Base-by-base conservation (phyloP, 805 yeast genomes). In the Priceomyces fermenticarens region DNA sequence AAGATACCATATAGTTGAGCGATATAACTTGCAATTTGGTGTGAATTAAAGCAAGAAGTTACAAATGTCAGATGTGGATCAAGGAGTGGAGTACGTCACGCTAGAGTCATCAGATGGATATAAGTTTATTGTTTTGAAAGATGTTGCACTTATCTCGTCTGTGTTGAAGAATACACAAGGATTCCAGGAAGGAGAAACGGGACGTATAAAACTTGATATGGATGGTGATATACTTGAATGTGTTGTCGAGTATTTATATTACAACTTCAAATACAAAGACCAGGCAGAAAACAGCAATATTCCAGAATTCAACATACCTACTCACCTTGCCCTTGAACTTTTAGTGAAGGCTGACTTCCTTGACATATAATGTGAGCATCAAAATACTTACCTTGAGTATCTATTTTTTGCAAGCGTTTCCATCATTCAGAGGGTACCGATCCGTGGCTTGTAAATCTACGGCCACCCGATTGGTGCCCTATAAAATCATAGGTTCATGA, bases 321-420 rank as follows among this genome's bases (percentile, higher is more conserved):
- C 97, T 0, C 97, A 88, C 50, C 77, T 91, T 79, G 96, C 98
- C 0, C 67, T 91, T 46, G 98, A 93, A 57, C 66, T 91, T 49
- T 63, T 93, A 34, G 91, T 93, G 29, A 96, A 96, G 17, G 96
- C 98, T 2, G 99, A 93, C 58, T 91, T 79, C 58, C 65, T 88
- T 52, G 91, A 87, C 51, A 82, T 81, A 32, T 78, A 45, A 38
- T 16, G n/a, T 10, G 32, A 10, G 9, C 4, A 6, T 14, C 4
- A 31, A 13, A n/a, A n/a, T n/a, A n/a, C n/a, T n/a, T n/a, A n/a
- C n/a, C n/a, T 8, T 20, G 8, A 20, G 25, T 20, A 8, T 20
- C 25, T 5, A 20, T 8, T 20, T 20, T 20, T 20, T 8, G 8
- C 25, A 20, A 20, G 8, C 25, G 8, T n/a, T n/a, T n/a, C n/a